Percentiles rank a stretch among this genome's conserved stretches.
Conservation (phyloP, 768 basidiomycete species). For the Sarcomyxa edulis region DNA sequence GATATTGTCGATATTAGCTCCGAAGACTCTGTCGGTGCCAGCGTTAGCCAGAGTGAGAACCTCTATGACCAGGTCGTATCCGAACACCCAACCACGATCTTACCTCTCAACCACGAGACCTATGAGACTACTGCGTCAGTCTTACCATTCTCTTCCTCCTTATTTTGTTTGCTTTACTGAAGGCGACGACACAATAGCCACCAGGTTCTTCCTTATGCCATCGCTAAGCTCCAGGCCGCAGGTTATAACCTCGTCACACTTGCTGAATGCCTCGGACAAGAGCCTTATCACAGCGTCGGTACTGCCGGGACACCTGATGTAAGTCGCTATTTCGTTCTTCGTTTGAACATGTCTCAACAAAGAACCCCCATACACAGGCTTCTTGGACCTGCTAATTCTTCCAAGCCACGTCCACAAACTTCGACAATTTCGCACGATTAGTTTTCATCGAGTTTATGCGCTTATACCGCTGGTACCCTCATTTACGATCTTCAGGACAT, state of each 20-base stretch:
- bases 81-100: conserved; percentile 26
- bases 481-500: too few species aligned
- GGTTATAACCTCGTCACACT: conserved; percentile 37
- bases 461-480: too few species aligned
- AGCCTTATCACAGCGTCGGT: conserved; percentile 28
- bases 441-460: too few species aligned
- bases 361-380: too few species aligned
- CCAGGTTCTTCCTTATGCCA: conserved; percentile 31
- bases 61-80: conserved; percentile 22
- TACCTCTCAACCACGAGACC: conserved; percentile 39
- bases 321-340: neutral
- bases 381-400: conserved; percentile 1
- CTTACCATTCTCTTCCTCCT: too few species aligned
- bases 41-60: conserved; percentile 24
- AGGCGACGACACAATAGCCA: too few species aligned
- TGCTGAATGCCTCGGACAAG: conserved; percentile 32
- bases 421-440: too few species aligned
- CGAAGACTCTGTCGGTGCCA: conserved; percentile 31
- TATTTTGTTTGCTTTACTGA: too few species aligned
- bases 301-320: conserved; percentile 14
- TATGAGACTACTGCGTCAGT: too few species aligned
- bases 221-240: conserved; percentile 26
- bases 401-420: too few species aligned
- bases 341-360: neutral
- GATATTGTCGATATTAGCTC: conserved; percentile 19